Conservation (phyloP, 257 asterid species). For the Ophiorrhiza pumila region DNA sequence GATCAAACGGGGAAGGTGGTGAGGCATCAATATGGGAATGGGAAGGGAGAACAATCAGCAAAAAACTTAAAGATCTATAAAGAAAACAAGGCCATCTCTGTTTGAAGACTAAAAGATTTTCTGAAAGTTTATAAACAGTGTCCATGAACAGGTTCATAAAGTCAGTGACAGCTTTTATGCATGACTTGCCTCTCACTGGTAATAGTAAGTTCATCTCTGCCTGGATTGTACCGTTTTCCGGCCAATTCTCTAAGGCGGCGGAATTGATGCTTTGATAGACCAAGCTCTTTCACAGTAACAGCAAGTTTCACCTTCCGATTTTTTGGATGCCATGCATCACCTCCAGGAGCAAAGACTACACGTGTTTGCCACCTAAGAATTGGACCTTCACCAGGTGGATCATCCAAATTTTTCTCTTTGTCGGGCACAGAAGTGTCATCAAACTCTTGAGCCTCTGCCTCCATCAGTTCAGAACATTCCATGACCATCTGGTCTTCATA, state of each 20-base stretch:
- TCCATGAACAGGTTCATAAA: neutral
- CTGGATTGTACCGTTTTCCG: conserved; percentile 80
- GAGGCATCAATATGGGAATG: neutral
- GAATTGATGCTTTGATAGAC: conserved; percentile 70
- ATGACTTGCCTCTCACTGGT: conserved; percentile 77
- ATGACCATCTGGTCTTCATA: conserved; percentile 80
- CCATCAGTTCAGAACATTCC: conserved; percentile 63
- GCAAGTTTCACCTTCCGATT: conserved; percentile 75
- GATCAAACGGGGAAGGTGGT: neutral
- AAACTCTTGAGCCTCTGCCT: conserved; percentile 53
- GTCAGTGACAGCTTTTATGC: neutral
- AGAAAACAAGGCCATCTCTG: neutral
- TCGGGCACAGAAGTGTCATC: conserved; percentile 36
- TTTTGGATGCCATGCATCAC: conserved; percentile 96
- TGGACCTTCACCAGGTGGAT: conserved; percentile 89
- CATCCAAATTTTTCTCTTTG: conserved; percentile 44
- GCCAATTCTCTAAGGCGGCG: conserved; percentile 75
- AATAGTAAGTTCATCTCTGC: conserved; percentile 88
- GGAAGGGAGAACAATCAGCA: neutral
- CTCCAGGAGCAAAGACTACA: conserved; percentile 80
- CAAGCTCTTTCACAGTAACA: conserved; percentile 83
- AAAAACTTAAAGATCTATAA: neutral
- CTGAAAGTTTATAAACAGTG: neutral
- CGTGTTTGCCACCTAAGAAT: conserved; percentile 87
- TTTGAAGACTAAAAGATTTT: neutral